Evolutionary conservation across 176 grass and related monocot species (phyloP).

Genomic region (Rhynchospora pubera): DNA sequence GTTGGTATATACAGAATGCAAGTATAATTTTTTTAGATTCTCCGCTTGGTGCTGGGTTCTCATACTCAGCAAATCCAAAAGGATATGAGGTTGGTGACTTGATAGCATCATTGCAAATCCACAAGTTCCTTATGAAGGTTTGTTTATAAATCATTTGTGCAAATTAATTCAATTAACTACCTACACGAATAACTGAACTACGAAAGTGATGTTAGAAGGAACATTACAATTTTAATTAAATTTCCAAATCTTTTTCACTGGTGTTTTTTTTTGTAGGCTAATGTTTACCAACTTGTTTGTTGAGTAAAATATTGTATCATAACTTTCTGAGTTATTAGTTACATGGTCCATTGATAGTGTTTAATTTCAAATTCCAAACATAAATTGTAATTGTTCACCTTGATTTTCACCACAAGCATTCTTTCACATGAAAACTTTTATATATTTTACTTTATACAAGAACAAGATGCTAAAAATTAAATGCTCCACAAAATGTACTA

Average conservation of each 20-base stretch:
- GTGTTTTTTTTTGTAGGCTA: neutral
- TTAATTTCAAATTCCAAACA: neutral
- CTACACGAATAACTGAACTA: neutral
- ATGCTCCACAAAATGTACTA: neutral
- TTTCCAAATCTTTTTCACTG: neutral
- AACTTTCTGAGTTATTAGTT: neutral
- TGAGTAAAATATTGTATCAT: neutral
- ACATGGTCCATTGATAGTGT: neutral
- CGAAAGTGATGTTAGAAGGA: neutral
- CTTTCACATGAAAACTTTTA: neutral
- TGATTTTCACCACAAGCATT: neutral
- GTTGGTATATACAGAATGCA: constrained; percentile 27
- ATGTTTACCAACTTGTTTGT: neutral
- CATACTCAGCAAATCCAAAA: constrained; percentile 34
- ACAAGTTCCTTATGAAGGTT: constrained; percentile 45
- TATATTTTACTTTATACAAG: neutral
- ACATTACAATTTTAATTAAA: neutral
- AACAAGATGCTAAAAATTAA: neutral
- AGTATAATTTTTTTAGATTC: constrained; percentile 68
- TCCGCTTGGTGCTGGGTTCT: constrained; percentile 57
- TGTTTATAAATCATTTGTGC: neutral
- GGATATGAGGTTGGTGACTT: constrained; percentile 52
- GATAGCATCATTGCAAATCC: constrained; percentile 16
- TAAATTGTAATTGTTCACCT: neutral
- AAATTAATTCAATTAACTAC: neutral